Percentiles rank a stretch among this genome's conserved stretches.
Evolutionary conservation across 805 yeast genomes (phyloP).

Genomic region (Candida maltosa): DNA sequence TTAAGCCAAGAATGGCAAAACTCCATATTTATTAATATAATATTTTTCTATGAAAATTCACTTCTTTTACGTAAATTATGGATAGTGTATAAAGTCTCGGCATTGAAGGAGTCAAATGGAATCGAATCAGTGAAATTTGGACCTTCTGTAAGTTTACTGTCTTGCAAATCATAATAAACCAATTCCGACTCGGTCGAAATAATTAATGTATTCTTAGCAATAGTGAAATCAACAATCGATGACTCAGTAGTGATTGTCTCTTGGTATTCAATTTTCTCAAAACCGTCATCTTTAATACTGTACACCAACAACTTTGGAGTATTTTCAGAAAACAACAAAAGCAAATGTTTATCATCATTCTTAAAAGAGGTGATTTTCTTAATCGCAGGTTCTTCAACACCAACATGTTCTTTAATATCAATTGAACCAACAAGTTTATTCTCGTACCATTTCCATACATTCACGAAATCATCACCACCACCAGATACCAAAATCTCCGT

Average conservation of each 20-base stretch:
- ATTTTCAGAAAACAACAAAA: slow-evolving; percentile 51
- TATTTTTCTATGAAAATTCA: slow-evolving; percentile 41
- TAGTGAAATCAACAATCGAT: slow-evolving; percentile 27
- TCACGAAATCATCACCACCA: slow-evolving; percentile 83
- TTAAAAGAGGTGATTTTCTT: slow-evolving; percentile 17
- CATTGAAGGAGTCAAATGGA: slow-evolving; percentile 29
- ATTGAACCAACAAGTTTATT: slow-evolving; percentile 46
- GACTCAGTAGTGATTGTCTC: slow-evolving; percentile 23
- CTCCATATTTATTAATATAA: not conserved
- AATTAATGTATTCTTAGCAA: slow-evolving; percentile 17
- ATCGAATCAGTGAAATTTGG: slow-evolving; percentile 21
- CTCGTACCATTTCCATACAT: slow-evolving; percentile 75
- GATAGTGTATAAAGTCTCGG: slow-evolving; percentile 48
- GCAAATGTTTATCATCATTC: slow-evolving; percentile 10
- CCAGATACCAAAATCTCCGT: slow-evolving; percentile 63
- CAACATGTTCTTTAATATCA: slow-evolving; percentile 40
- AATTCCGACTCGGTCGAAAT: slow-evolving; percentile 31
- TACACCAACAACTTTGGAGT: slow-evolving; percentile 44
- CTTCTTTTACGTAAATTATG: slow-evolving; percentile 58
- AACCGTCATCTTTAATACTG: slow-evolving; percentile 20
- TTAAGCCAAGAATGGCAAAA: slow-evolving; percentile 1
- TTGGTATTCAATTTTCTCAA: slow-evolving; percentile 21
- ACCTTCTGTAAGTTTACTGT: slow-evolving; percentile 16
- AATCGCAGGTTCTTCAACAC: slow-evolving; percentile 20
- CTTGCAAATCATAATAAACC: slow-evolving; percentile 22